phyloP scores from a whole-genome alignment of 495 filamentous ascomycete species.

The Lasiosphaeria miniovina region DNA sequence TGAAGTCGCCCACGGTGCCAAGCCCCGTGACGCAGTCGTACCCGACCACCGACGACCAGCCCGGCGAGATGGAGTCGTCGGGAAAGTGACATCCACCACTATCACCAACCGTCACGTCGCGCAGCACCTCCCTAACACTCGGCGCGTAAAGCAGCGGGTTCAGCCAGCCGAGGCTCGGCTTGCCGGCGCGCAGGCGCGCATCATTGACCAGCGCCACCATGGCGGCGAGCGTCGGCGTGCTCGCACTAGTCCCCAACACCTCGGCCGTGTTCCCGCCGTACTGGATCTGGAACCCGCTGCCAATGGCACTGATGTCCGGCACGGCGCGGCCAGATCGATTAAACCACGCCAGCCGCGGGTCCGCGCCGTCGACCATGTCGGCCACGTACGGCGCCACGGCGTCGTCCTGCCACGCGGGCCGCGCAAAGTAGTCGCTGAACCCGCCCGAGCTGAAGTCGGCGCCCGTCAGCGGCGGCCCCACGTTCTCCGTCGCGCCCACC shows the following conservation, averaged over 20 bases:
- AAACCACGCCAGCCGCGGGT: constrained; percentile 42
- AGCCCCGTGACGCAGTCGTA: constrained; percentile 41
- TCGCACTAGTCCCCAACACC: constrained; percentile 42
- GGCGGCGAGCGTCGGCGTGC: constrained; percentile 40
- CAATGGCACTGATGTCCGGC: constrained; percentile 61
- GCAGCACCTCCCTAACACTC: constrained; percentile 25
- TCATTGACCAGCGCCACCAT: constrained; percentile 41
- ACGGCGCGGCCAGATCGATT: constrained; percentile 62
- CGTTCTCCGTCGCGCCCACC: constrained; percentile 66
- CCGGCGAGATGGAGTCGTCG: constrained; percentile 16
- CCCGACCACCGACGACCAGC: constrained; percentile 35
- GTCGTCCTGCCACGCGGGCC: constrained; percentile 61
- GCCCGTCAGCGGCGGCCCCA: constrained; percentile 54
- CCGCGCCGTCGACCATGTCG: constrained; percentile 42
- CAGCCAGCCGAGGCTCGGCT: constrained; percentile 39
- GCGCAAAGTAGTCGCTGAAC: constrained; percentile 66
- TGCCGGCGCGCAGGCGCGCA: constrained; percentile 36
- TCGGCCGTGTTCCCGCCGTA: constrained; percentile 27
- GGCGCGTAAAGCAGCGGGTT: constrained; percentile 36
- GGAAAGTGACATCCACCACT: constrained; percentile 36
- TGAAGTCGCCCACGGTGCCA: constrained; percentile 37
- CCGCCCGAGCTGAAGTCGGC: constrained; percentile 63
- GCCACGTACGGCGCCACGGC: constrained; percentile 56
- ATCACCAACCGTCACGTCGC: constrained; percentile 32
- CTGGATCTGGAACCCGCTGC: constrained; percentile 37